Conservation (phyloP, 2,329 filamentous ascomycete species). For the Diaporthe velutina region DNA sequence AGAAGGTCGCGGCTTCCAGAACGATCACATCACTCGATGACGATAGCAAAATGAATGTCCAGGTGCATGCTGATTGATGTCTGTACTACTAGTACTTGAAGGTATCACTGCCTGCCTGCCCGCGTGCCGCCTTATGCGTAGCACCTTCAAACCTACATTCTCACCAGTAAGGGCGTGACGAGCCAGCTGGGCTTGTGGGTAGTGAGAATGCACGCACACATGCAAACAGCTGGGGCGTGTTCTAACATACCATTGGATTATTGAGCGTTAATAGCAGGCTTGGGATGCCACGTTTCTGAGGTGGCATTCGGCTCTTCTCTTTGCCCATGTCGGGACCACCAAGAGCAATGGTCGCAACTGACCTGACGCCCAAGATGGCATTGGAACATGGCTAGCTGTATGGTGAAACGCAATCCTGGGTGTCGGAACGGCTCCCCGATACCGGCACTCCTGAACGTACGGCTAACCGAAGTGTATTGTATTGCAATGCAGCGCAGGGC, state of each 20-base stretch:
- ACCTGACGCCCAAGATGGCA: slow-evolving; percentile 8
- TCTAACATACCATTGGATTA: background rate
- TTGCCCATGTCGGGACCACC: slow-evolving; percentile 6
- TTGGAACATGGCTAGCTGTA: slow-evolving; percentile 12
- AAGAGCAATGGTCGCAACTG: background rate
- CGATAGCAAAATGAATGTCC: background rate
- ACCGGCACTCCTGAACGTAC: slow-evolving; percentile 24
- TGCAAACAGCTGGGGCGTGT: background rate
- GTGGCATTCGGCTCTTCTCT: slow-evolving; percentile 6
- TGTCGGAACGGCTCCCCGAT: slow-evolving; percentile 28
- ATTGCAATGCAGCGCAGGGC: slow-evolving; percentile 8
- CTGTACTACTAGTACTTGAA: background rate
- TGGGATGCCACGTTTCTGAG: slow-evolving; percentile 23
- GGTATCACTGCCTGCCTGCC: background rate
- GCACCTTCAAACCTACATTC: background rate
- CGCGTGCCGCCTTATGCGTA: too few relatives aligned
- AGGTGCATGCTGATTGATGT: background rate
- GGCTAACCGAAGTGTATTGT: background rate
- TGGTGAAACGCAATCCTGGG: slow-evolving; percentile 28
- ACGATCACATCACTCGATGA: background rate
- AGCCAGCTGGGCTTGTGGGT: background rate
- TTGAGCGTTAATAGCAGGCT: background rate
- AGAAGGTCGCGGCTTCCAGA: slow-evolving; percentile 13
- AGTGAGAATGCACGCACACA: background rate
- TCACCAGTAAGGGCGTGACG: background rate